These are phyloP conservation scores for Aspergillus alliaceus DNA, from an alignment of 2,329 filamentous ascomycete species.

Conservation along the genomic window DNA sequence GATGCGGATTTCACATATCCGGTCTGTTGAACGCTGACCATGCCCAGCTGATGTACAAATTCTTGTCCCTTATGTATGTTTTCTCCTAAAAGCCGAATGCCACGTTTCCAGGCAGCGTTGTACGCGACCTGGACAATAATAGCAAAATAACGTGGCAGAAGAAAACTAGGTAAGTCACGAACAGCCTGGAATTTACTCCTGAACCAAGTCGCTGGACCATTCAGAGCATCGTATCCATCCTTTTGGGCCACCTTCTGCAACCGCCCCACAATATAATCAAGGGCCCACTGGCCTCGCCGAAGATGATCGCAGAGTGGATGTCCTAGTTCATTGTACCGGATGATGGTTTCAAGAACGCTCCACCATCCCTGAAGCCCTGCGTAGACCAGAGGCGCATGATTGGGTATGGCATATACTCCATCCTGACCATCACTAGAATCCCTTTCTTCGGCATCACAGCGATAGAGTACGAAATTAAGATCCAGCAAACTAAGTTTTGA, in stretches of 20 bases:
- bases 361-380: constrained; percentile 98
- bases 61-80: constrained; percentile 79
- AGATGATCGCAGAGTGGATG: constrained; percentile 93
- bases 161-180: constrained; percentile 79
- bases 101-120: constrained; percentile 75
- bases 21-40: constrained; percentile 90
- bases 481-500: constrained; percentile 72
- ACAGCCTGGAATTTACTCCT: constrained; percentile 83
- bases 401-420: constrained; percentile 86
- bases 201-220: constrained; percentile 73
- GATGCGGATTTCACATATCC: constrained; percentile 88
- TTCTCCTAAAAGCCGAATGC: constrained; percentile 74
- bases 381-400: constrained; percentile 82
- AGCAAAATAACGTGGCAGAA: constrained; percentile 90
- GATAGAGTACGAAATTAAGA: constrained; percentile 88
- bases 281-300: constrained; percentile 84
- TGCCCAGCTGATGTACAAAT: constrained; percentile 82
- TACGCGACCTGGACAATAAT: constrained; percentile 86
- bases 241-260: constrained; percentile 70
- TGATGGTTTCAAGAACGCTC: constrained; percentile 82
- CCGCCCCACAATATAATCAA: constrained; percentile 82
- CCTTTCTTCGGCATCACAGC: constrained; percentile 84
- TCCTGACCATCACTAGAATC: constrained; percentile 77
- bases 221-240: constrained; percentile 62
- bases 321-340: constrained; percentile 84